These are phyloP conservation scores for Oryza nivara DNA, from an alignment of 176 grass and related monocot genomes.

Conservation along the genomic window DNA sequence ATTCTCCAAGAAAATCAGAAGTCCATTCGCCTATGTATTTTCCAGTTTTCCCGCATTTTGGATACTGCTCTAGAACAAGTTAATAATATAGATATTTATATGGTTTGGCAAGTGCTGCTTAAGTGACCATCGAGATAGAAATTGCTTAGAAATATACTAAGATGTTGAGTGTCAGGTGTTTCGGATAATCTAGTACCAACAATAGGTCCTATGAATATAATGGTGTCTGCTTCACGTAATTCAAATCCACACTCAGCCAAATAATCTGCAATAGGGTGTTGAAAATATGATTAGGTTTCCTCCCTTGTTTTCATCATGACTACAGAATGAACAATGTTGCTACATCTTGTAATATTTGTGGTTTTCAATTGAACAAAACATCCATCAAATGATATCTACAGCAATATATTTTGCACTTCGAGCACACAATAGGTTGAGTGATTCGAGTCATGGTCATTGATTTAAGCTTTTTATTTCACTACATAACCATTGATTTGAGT, in stretches of 20 bases:
- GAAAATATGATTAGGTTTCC: neutral
- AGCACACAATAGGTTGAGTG: neutral
- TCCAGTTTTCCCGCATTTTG: neutral
- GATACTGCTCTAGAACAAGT: neutral
- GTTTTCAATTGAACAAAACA: neutral
- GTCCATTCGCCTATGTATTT: neutral
- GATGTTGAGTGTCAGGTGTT: neutral
- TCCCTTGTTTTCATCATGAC: neutral
- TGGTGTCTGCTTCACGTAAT: neutral
- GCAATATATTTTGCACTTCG: neutral
- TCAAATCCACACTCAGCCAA: neutral
- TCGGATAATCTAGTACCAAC: neutral
- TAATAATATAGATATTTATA: neutral
- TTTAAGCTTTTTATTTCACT: neutral
- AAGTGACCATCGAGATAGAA: neutral
- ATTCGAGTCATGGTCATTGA: neutral
- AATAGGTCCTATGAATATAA: neutral
- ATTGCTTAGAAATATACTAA: neutral
- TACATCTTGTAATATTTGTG: neutral
- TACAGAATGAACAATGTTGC: neutral
- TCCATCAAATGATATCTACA: neutral
- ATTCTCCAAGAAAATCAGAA: too few species aligned
- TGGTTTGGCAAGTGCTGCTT: too few species aligned
- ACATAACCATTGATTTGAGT: neutral
- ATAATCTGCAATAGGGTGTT: neutral